A percentile compares a stretch with the other conserved stretches of the same genome.
phyloP scores from a whole-genome alignment of 2,329 filamentous ascomycete species.

The Pseudogymnoascus sp. region DNA sequence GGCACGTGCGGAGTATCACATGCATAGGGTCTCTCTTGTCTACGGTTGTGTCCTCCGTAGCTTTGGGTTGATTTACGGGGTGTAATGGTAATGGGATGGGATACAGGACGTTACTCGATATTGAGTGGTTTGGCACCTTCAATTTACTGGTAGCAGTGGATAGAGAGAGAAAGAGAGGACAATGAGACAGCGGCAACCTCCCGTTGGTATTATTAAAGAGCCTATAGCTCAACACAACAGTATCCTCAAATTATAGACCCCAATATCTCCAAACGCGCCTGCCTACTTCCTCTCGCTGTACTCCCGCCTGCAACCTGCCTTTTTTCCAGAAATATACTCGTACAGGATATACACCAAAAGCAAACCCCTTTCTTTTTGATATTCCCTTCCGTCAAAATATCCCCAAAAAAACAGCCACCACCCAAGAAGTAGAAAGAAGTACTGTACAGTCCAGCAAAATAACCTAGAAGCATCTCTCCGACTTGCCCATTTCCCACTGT shows the following conservation, averaged over 20 bases:
- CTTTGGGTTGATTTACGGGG: neutral
- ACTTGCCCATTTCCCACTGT: neutral
- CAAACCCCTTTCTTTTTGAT: neutral
- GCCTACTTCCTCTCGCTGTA: neutral
- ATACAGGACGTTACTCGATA: neutral
- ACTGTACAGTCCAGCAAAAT: neutral
- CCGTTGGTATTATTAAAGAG: neutral
- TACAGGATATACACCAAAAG: neutral
- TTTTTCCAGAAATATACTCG: conserved; percentile 1
- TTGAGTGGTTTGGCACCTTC: neutral
- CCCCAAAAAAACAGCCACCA: neutral
- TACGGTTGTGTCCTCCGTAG: neutral
- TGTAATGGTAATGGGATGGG: too few species aligned
- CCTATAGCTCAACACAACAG: neutral
- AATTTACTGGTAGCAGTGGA: neutral
- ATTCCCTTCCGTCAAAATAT: neutral
- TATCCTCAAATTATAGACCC: neutral
- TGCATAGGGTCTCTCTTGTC: neutral
- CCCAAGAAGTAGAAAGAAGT: neutral
- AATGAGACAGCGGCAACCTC: neutral
- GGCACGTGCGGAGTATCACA: neutral
- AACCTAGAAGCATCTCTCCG: neutral
- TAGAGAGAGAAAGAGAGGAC: neutral
- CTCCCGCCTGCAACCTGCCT: neutral
- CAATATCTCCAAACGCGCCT: neutral